Evolutionary conservation across 208 protist species (phyloP), one percentile per base, ranked within the genome.

Genomic region (Leishmania amazonensis): DNA sequence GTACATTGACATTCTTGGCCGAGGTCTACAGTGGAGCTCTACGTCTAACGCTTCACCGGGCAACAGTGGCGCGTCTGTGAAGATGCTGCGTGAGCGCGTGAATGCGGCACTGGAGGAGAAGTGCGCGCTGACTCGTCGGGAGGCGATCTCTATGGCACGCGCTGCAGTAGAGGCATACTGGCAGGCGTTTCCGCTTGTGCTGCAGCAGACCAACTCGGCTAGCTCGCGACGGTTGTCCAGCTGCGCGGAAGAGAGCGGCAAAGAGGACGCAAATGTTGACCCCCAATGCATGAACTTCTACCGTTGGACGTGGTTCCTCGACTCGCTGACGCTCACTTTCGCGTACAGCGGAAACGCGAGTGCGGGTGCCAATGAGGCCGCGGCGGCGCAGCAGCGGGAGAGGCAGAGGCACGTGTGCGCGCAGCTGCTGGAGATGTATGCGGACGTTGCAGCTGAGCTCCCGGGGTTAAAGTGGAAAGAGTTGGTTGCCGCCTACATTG

Each of bases 221-320:
- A 45, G 28, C 35, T 47, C 68, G 47, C 71, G n/a, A 13, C 45
- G 45, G 71, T 7, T 4, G 75, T 51, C 42, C 38, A 67, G 38
- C 24, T n/a, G 19, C 51, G n/a, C 28, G 40, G 38, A 21, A 51
- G 19, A 51, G 40, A 45, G 3, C 40, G 40, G 38, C 21, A 19
- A 4, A 17, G 40, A 78, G 35, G 54, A 49, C 24, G 6, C 49
- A 21, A 21, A 35, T 5, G 53, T 49, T 40, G 40, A 35, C 24
- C 15, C 54, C 53, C 35, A 38, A 31, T 53, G 54, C 24, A 35
- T 40, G 21, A 57, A 65, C 47, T 7, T 72, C 45, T 80, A 80
- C 64, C 28, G 64, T n/a, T 80, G 76, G 76, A 73, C 40, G n/a
- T 80, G 76, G 76, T 80, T 80, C 24, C 62, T 80, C 15, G 76